Percentiles rank a stretch among this genome's conserved stretches.
phyloP scores from a whole-genome alignment of 345 rosid species.

The Citrus hindsii region DNA sequence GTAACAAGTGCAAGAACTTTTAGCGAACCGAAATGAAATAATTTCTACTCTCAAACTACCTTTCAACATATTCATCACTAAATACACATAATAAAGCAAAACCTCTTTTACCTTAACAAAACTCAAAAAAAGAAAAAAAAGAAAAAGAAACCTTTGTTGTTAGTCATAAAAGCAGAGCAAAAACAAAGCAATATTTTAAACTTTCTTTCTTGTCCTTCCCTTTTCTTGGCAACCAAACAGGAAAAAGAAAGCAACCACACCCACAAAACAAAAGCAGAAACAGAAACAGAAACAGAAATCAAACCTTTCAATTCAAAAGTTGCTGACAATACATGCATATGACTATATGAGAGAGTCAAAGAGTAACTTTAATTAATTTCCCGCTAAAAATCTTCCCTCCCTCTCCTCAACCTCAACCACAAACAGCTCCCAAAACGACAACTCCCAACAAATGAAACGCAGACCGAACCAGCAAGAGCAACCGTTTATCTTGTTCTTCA shows the following conservation, averaged over 20 bases:
- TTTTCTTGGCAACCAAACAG: slow-evolving; percentile 26
- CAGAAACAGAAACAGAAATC: not conserved
- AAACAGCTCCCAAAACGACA: not conserved
- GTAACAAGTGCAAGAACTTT: not conserved
- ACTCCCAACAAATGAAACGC: not conserved
- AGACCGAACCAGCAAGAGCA: not conserved
- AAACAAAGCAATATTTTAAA: not conserved
- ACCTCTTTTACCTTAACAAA: not conserved
- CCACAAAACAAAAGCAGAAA: not conserved
- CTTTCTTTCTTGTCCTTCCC: not conserved
- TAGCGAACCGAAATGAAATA: not conserved
- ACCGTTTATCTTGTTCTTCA: not conserved
- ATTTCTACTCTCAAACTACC: not conserved
- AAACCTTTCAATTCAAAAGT: slow-evolving; percentile 24
- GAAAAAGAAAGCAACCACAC: not conserved
- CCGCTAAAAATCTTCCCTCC: slow-evolving; percentile 33
- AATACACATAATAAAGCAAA: not conserved
- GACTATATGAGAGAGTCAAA: not conserved
- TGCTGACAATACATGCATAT: slow-evolving; percentile 7
- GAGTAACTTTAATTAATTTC: slow-evolving; percentile 26
- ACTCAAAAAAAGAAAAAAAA: not conserved
- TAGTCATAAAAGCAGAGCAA: not conserved
- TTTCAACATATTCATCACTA: not conserved
- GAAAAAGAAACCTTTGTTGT: not conserved
- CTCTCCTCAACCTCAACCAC: not conserved